Evolutionary conservation across 2,329 filamentous ascomycete species (phyloP), one percentile per base, ranked within the genome.

Genomic region (Alternaria infectoria): DNA sequence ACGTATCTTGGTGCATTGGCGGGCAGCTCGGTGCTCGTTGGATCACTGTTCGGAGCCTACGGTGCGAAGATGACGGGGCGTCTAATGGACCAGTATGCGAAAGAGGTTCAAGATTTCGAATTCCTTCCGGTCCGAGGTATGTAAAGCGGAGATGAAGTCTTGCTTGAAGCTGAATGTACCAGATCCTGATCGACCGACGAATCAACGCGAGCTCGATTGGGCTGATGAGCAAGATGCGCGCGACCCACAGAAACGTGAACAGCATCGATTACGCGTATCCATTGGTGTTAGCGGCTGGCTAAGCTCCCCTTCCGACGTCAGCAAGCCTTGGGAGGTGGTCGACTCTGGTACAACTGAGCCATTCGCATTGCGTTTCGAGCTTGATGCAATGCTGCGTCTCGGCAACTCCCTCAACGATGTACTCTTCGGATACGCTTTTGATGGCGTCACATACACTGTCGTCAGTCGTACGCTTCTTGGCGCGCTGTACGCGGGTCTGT

Each of bases 21-120:
- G 2, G 90, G 94, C 45, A 96, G 91, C 69, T 88, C 89, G 11
- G 86, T 95, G 23, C 84, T 93, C 43, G 90, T 97, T 36, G 95
- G 93, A 11, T 88, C 91, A 44, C 83, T 98, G 45, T 97, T 98
- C 74, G 95, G 95, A 7, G 92, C 96, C 21, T 97, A 96, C 76
- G 91, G 91, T 51, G 89, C 90, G 2, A 88, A 91, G 49, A 93
- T 96, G 85, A 91, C 91, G 0, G 88, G 89, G 56, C 90, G 92
- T 75, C 91, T 95, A 86, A 91, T 97, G 85, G 92, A 96, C 67
- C 85, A 90, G 23, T 96, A 96, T 77, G 87, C 91, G 8, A 89
- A 89, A 69, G 93, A 97, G 67, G 90, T 97, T 8, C 88, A 92
- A 69, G 93, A 97, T 75, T 96, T 97, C 79, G 92, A 89, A 2